A percentile compares a stretch with the other conserved stretches of the same genome.
phyloP scores from a whole-genome alignment of 345 rosid genomes.

The Salix caprea region DNA sequence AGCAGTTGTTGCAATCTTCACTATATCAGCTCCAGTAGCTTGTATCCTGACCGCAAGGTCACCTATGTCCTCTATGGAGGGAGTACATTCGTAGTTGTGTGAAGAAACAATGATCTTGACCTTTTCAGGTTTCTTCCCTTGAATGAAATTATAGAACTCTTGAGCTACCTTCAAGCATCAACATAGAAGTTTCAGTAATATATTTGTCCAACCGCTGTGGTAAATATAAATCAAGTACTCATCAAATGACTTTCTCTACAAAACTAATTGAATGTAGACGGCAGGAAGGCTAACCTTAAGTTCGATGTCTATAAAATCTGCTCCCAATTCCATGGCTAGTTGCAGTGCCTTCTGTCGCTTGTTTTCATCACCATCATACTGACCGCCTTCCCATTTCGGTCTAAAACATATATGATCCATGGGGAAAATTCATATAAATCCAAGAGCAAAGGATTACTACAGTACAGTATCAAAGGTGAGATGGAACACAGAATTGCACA shows the following conservation, averaged over 20 bases:
- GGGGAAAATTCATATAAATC: slow-evolving; percentile 1
- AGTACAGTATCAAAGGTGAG: not conserved
- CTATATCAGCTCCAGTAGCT: slow-evolving; percentile 58
- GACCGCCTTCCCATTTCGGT: slow-evolving; percentile 68
- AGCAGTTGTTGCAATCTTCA: slow-evolving; percentile 60
- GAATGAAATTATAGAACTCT: slow-evolving; percentile 38
- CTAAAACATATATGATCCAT: slow-evolving; percentile 21
- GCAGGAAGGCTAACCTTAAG: slow-evolving; percentile 36
- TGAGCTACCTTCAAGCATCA: slow-evolving; percentile 45
- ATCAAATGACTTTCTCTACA: not conserved
- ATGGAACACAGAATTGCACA: too few species aligned
- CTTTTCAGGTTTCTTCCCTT: slow-evolving; percentile 45
- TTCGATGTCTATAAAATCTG: slow-evolving; percentile 57
- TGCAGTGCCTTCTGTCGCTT: slow-evolving; percentile 38
- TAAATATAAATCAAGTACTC: slow-evolving; percentile 1
- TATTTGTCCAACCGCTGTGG: not conserved
- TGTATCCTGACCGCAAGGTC: slow-evolving; percentile 54
- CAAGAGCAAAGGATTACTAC: too few species aligned
- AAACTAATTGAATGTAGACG: not conserved
- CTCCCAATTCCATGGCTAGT: slow-evolving; percentile 51
- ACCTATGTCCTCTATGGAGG: slow-evolving; percentile 47
- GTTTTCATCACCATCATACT: slow-evolving; percentile 51
- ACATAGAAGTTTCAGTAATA: slow-evolving; percentile 6
- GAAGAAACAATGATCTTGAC: slow-evolving; percentile 55
- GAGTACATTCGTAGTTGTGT: slow-evolving; percentile 51